A percentile compares a stretch with the other conserved stretches of the same genome.
Evolutionary conservation across 257 asterid genomes (phyloP).

Genomic region (Solanum dulcamara): DNA sequence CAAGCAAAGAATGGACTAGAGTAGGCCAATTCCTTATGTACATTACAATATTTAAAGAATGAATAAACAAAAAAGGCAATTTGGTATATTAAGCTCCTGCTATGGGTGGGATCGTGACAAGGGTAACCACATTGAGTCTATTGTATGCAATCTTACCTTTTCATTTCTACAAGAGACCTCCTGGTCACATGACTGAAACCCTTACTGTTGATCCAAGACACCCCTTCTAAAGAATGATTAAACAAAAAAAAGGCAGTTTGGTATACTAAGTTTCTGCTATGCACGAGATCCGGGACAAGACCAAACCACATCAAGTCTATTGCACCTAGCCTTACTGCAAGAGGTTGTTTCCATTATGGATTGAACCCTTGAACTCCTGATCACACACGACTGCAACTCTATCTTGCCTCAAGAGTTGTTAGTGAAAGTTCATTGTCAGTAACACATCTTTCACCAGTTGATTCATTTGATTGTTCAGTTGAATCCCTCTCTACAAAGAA

Average conservation of each 20-base stretch:
- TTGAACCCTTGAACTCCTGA: not conserved
- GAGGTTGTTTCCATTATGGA: not conserved
- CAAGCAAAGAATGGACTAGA: not conserved
- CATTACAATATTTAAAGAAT: not conserved
- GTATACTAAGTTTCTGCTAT: not conserved
- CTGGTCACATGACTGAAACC: not conserved
- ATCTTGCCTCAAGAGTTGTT: conserved; percentile 4
- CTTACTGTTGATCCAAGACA: not conserved
- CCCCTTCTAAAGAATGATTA: not conserved
- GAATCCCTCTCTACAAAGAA: conserved; percentile 7
- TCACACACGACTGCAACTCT: not conserved
- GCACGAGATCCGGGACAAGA: too few relatives aligned
- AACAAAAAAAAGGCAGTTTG: not conserved
- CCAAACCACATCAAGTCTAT: not conserved
- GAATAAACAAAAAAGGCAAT: not conserved
- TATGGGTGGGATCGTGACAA: fast-evolving
- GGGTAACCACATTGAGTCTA: not conserved
- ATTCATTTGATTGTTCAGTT: not conserved
- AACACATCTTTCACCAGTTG: not conserved
- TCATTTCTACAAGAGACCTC: not conserved
- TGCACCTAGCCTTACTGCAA: not conserved
- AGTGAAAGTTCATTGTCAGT: not conserved
- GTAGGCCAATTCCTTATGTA: not conserved
- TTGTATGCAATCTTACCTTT: not conserved
- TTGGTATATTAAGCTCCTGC: not conserved